phyloP scores from a whole-genome alignment of 1,139 yeast species.

The Pichiaceae sp. region DNA sequence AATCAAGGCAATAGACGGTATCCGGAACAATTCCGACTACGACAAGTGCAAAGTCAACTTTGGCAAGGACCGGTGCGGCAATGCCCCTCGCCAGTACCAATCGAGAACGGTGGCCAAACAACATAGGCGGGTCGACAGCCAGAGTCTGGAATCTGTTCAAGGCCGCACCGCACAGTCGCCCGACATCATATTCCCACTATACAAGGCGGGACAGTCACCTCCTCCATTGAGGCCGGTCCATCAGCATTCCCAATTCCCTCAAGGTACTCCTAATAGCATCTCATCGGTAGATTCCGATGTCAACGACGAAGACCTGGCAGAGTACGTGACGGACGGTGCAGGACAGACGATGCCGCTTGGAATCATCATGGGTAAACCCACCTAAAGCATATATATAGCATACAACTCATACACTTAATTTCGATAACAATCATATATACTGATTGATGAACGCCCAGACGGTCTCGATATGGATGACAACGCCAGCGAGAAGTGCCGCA shows the following conservation, averaged over 20 bases:
- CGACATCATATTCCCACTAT: neutral
- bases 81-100: slow-evolving; percentile 46
- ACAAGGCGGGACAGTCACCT: neutral
- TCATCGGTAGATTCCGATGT: neutral
- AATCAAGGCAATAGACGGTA: slow-evolving; percentile 68
- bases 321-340: slow-evolving; percentile 10
- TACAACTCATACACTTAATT: neutral
- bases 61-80: slow-evolving; percentile 83
- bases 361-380: slow-evolving; percentile 6
- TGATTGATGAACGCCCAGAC: neutral
- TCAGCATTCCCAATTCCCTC: slow-evolving; percentile 1
- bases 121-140: neutral
- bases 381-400: neutral
- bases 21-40: slow-evolving; percentile 48
- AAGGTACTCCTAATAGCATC: neutral
- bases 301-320: slow-evolving; percentile 10
- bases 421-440: neutral
- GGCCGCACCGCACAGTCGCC: neutral
- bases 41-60: slow-evolving; percentile 54
- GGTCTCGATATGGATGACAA: neutral
- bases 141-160: neutral
- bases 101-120: slow-evolving; percentile 2
- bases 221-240: slow-evolving; percentile 1
- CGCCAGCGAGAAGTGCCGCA: neutral
- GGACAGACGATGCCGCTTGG: slow-evolving; percentile 14